Evolutionary conservation across 2,329 filamentous ascomycete species (phyloP), one percentile per base, ranked within the genome.

Genomic region (Arthrocladium fulminans): DNA sequence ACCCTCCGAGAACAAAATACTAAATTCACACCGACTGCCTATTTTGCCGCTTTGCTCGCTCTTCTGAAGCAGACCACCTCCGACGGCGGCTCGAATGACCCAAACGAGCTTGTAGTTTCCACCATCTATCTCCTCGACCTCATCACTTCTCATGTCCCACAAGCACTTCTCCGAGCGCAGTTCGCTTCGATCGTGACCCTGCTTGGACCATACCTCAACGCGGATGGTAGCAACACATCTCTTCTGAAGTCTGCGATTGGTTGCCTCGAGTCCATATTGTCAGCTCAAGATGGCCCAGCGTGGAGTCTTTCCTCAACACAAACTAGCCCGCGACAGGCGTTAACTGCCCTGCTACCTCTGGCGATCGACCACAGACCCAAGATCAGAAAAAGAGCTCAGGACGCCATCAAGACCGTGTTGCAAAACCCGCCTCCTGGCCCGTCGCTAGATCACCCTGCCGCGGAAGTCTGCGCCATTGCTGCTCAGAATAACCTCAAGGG

Each of bases 51-150:
- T n/a, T 80, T 98, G 3, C 76, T 98, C 39, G 87, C 89, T 30
- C 77, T 98, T 2, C 79, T 98, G 2, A 79, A 81, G 59, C 86
- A 94, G 68, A 83, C 87, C 23, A 76, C 85, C 47, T 79, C 76
- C 32, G 74, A 67, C 40, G 67, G 72, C 55, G 70, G 75, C 49
- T 83, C 80, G 45, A 79, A 80, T 47, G 73, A 85, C 48, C 90
- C 90, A 64, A 86, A 86, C 65, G 88, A 94, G 55, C 73, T 94
- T 52, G 84, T 86, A 25, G 81, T 85, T 19, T 86, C 90, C 2
- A 84, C 94, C 56, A 85, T 98, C 59, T 98, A 98, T 68, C 82
- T 98, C 13, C 87, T 98, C 71, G 90, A 98, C 68, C 74, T 94
- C 57, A 80, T 96, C 59, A 92, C 88, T 13, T 85, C 86, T 51